Percentiles rank a stretch among this genome's conserved stretches.
These are phyloP conservation scores for Violaceomyces palustris DNA, from an alignment of 1,284 basidiomycete species.

Conservation along the genomic window DNA sequence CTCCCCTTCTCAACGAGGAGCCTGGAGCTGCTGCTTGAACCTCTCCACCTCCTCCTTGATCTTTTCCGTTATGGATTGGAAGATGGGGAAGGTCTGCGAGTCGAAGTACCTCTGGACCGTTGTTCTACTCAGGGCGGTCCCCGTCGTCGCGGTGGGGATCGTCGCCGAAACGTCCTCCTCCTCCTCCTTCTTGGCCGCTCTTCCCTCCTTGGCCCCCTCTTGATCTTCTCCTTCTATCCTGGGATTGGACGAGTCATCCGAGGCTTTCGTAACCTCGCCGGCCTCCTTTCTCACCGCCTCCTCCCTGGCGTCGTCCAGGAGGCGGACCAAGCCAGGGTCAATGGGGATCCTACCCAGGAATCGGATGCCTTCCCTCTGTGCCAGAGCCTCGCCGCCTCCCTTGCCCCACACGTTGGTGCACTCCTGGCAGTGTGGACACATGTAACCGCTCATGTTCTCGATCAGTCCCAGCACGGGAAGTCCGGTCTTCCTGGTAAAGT, in stretches of 20 bases:
- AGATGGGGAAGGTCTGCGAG: constrained; percentile 47
- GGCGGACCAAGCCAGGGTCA: constrained; percentile 80
- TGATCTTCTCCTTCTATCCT: too few species aligned
- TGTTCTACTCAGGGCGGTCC: constrained; percentile 36
- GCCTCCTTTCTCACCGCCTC: constrained; percentile 16
- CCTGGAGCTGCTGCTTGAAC: too few species aligned
- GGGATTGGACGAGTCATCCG: too few species aligned
- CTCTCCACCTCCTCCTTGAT: too few species aligned
- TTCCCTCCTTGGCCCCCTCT: neutral
- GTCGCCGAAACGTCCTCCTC: neutral
- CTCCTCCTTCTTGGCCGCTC: neutral
- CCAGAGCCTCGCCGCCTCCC: constrained; percentile 75
- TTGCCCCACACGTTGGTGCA: constrained; percentile 91
- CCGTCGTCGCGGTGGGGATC: constrained; percentile 20
- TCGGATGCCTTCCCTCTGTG: constrained; percentile 65
- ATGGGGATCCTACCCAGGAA: constrained; percentile 91
- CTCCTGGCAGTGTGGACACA: constrained; percentile 78
- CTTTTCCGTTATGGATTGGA: constrained; percentile 37
- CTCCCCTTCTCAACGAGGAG: too few species aligned
- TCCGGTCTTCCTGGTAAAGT: constrained; percentile 80
- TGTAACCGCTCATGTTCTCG: constrained; percentile 99
- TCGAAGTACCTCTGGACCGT: constrained; percentile 42
- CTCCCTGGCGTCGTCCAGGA: constrained; percentile 69
- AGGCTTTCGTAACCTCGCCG: too few species aligned
- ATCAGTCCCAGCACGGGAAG: constrained; percentile 88